These are phyloP conservation scores for Venturia effusa DNA, from an alignment of 2,329 filamentous ascomycete genomes.

Conservation along the genomic window DNA sequence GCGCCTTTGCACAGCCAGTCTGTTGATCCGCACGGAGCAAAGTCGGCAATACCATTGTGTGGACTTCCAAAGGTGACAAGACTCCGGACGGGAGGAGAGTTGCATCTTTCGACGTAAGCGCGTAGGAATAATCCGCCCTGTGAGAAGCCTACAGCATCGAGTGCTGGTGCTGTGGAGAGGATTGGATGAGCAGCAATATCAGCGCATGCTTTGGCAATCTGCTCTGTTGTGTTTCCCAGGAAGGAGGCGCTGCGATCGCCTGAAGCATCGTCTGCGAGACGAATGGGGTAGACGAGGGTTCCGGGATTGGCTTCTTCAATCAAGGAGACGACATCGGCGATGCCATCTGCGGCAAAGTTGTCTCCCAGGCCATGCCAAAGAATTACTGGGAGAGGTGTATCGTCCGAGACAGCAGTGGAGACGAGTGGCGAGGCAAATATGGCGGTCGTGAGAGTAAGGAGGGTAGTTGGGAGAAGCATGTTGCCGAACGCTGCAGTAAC, in stretches of 20 bases:
- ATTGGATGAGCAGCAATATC: conserved; percentile 66
- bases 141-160: conserved; percentile 89
- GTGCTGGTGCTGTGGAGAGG: conserved; percentile 66
- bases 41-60: conserved; percentile 83
- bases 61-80: conserved; percentile 84
- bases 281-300: conserved; percentile 73
- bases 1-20: conserved; percentile 78
- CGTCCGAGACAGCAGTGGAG: conserved; percentile 13
- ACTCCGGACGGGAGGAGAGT: conserved; percentile 59
- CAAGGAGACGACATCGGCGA: conserved; percentile 60
- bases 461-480: background rate
- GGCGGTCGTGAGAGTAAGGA: background rate
- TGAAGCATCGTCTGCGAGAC: conserved; percentile 52
- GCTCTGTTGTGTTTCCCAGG: conserved; percentile 76
- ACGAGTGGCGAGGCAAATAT: conserved; percentile 1
- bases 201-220: conserved; percentile 67
- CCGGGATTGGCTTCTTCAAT: conserved; percentile 65
- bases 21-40: conserved; percentile 57
- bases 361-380: conserved; percentile 90
- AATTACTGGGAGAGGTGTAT: conserved; percentile 64
- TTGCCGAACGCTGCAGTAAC: background rate
- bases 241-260: conserved; percentile 76
- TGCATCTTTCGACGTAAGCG: conserved; percentile 81
- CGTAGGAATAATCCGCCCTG: conserved; percentile 96
- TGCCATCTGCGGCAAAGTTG: conserved; percentile 63